Evolutionary conservation across 140 eudicot species (phyloP).

Genomic region (Ambrosia hybrid): DNA sequence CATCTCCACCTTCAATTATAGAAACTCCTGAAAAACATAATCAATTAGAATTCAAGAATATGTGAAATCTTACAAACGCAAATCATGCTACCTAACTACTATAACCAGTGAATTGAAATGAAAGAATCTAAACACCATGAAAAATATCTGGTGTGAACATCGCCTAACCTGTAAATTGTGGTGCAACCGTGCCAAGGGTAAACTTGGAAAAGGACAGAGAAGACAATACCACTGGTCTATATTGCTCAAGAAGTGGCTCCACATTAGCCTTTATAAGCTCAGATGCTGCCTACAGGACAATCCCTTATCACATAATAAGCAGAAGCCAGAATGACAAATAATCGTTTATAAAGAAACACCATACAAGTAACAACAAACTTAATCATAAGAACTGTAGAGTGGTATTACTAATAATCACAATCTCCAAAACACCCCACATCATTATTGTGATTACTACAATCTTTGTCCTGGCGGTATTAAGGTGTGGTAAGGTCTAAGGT

Average conservation of each 20-base stretch:
- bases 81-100: background rate
- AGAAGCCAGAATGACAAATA: background rate
- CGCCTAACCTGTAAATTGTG: constrained; percentile 92
- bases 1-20: constrained; percentile 71
- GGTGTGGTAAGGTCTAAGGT: too few species aligned
- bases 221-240: constrained; percentile 76
- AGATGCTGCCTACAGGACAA: constrained; percentile 79
- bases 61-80: background rate
- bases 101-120: background rate
- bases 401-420: too few species aligned
- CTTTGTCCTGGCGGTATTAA: too few species aligned
- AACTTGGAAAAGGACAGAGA: constrained; percentile 85
- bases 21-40: constrained; percentile 60
- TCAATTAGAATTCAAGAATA: constrained; percentile 2
- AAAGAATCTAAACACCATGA: background rate
- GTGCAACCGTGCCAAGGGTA: constrained; percentile 96
- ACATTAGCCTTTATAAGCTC: constrained; percentile 85
- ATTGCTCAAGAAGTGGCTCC: constrained; percentile 92
- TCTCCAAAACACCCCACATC: too few species aligned
- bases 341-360: background rate
- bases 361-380: too few species aligned
- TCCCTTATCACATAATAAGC: constrained; percentile 18
- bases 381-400: too few species aligned
- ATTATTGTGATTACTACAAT: too few species aligned
- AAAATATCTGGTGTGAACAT: background rate